phyloP scores from a whole-genome alignment of 2,329 filamentous ascomycete species.

The Dryadomyces sulphureus region DNA sequence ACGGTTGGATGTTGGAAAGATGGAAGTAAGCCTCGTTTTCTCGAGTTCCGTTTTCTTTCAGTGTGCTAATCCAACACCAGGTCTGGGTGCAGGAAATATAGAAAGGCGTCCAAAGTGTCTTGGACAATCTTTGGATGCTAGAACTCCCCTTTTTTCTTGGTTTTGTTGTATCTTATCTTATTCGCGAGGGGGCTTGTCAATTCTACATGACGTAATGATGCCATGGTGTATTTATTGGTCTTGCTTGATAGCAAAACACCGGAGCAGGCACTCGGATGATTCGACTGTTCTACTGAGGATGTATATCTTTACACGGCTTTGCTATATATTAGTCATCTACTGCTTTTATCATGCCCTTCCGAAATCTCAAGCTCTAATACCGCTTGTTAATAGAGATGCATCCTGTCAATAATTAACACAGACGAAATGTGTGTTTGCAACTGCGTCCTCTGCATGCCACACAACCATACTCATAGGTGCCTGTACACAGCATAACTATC shows the following conservation, averaged over 20 bases:
- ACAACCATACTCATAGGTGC: neutral
- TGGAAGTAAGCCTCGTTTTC: conserved; percentile 59
- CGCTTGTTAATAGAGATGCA: too few relatives aligned
- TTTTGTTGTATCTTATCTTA: too few relatives aligned
- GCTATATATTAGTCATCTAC: too few relatives aligned
- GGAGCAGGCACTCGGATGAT: too few relatives aligned
- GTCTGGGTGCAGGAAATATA: conserved; percentile 21
- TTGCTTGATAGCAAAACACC: too few relatives aligned
- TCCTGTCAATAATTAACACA: neutral
- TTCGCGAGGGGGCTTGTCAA: neutral
- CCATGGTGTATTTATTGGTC: neutral
- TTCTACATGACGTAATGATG: neutral
- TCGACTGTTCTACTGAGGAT: too few relatives aligned
- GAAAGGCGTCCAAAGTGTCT: neutral
- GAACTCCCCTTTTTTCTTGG: too few relatives aligned
- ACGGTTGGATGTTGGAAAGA: conserved; percentile 71
- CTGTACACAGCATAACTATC: neutral
- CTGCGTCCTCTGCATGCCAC: neutral
- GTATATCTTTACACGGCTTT: too few relatives aligned
- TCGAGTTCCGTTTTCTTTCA: neutral
- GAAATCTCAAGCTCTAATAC: too few relatives aligned
- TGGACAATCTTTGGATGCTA: too few relatives aligned
- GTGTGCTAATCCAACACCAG: conserved; percentile 8
- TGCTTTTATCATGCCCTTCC: too few relatives aligned
- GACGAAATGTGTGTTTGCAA: neutral